Percentiles rank a stretch among this genome's conserved stretches.
Conservation (phyloP, 1,284 basidiomycete species). For the Microstroma glucosiphilum region DNA sequence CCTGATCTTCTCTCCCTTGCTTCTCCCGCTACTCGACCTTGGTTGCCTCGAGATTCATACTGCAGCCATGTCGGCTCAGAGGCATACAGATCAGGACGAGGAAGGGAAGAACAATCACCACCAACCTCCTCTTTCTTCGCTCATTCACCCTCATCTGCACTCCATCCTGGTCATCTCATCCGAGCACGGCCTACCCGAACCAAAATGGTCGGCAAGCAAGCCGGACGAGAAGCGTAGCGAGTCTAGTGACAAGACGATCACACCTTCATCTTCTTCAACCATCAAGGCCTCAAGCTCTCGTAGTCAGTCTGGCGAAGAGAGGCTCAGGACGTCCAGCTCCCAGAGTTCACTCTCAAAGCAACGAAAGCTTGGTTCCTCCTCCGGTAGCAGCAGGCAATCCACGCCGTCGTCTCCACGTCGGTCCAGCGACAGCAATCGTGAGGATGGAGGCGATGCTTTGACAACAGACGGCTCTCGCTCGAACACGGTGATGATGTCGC, state of each 20-base stretch:
- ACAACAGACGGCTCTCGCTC: too few relatives aligned
- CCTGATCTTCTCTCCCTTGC: too few relatives aligned
- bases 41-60: too few relatives aligned
- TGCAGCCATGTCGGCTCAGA: too few relatives aligned
- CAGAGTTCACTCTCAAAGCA: neutral
- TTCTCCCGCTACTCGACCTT: too few relatives aligned
- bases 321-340: neutral
- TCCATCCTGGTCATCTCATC: neutral
- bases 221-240: constrained; percentile 6
- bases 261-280: neutral
- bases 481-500: neutral
- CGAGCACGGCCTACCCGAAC: neutral
- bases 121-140: neutral
- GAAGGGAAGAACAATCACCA: neutral
- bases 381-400: neutral
- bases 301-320: too few relatives aligned
- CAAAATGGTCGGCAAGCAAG: constrained; percentile 4
- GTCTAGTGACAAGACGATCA: constrained; percentile 7
- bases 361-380: neutral
- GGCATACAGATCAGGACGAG: too few relatives aligned
- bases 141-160: constrained; percentile 2
- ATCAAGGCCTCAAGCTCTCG: neutral
- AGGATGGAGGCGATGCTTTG: neutral
- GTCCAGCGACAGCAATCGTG: neutral
- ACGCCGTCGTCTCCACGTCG: neutral